Evolutionary conservation across 805 yeast genomes (phyloP), one percentile per base, ranked within the genome.

Genomic region (Saccharomycopsis sp.): DNA sequence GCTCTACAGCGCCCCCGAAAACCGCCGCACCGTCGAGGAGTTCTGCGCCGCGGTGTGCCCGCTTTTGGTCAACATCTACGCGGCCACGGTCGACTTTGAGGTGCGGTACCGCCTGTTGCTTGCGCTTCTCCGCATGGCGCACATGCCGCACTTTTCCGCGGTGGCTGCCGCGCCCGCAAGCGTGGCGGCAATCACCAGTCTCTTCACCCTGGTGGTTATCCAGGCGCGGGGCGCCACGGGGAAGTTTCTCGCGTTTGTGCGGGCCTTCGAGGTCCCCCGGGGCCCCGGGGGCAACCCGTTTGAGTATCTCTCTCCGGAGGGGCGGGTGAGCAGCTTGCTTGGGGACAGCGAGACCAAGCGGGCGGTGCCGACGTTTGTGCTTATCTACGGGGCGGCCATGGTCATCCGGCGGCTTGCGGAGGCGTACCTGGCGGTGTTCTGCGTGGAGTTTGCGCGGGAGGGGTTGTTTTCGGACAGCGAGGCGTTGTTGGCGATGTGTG

Each of bases 21-120:
- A 66, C 1, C 64, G 61, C 1, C 66, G 61, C 2, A 66, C 67
- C 34, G 65, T 69, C 34, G 58, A 65, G 20, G 34, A 56, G 1
- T 81, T 85, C 65, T 72, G 79, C 4, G 71, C 71, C 51, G 73
- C 75, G 7, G 66, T 83, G 2, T 79, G 84, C 67, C 77, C 81
- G 0, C 63, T 84, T 2, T 65, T 89, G 55, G 68, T 87, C 9
- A 82, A 80, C 60, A 78, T 88, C 7, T 89, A 84, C 64, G 83
- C 87, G 40, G 83, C 92, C 1, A 79, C 92, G 0, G 85, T 87
- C 66, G 89, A 87, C 59, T 81, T 77, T 61, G 80, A 79, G 15
- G 75, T 87, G 5, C 78, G 94, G 63, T 76, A 83, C 56, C 74
- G 79, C 54, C 80, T 79, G 1, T 69, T 87, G 21, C 69, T 83